A percentile compares a stretch with the other conserved stretches of the same genome.
phyloP scores from a whole-genome alignment of 176 grass and related monocot genomes.

The Avena atlantica region DNA sequence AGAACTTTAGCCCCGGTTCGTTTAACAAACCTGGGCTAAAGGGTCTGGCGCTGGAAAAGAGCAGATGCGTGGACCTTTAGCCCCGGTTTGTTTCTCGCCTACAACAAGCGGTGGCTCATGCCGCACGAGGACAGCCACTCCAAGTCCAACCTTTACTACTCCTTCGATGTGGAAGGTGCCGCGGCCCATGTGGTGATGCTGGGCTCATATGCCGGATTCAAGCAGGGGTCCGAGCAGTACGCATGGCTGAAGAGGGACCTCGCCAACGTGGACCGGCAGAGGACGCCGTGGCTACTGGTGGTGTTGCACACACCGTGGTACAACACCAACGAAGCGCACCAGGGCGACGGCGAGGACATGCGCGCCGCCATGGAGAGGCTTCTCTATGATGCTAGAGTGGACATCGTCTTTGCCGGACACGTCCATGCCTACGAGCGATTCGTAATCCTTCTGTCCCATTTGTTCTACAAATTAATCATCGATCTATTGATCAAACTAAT shows the following conservation, averaged over 20 bases:
- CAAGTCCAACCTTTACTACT: slow-evolving; percentile 77
- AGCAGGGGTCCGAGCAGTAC: slow-evolving; percentile 51
- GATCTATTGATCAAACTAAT: neutral
- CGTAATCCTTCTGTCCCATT: slow-evolving; percentile 35
- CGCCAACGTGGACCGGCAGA: slow-evolving; percentile 52
- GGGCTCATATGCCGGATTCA: slow-evolving; percentile 59
- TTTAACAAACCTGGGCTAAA: too few species aligned
- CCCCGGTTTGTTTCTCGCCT: too few species aligned
- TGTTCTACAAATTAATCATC: too few species aligned
- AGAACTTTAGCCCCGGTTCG: too few species aligned
- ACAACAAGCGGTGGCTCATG: slow-evolving; percentile 84
- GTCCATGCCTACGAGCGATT: slow-evolving; percentile 91
- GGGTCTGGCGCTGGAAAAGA: too few species aligned
- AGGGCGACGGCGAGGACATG: slow-evolving; percentile 58
- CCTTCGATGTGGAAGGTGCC: slow-evolving; percentile 67
- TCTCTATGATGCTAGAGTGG: slow-evolving; percentile 59
- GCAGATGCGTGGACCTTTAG: too few species aligned
- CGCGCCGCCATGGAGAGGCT: slow-evolving; percentile 59
- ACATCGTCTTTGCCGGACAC: slow-evolving; percentile 69
- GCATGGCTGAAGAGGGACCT: slow-evolving; percentile 65
- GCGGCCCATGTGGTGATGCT: slow-evolving; percentile 73
- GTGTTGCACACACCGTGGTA: slow-evolving; percentile 86
- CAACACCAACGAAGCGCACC: slow-evolving; percentile 76
- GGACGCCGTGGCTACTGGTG: slow-evolving; percentile 62
- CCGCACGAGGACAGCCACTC: slow-evolving; percentile 67